A percentile compares a stretch with the other conserved stretches of the same genome.
Evolutionary conservation across 352 stramenopile genomes (phyloP).

Genomic region (Phytopythium litorale): DNA sequence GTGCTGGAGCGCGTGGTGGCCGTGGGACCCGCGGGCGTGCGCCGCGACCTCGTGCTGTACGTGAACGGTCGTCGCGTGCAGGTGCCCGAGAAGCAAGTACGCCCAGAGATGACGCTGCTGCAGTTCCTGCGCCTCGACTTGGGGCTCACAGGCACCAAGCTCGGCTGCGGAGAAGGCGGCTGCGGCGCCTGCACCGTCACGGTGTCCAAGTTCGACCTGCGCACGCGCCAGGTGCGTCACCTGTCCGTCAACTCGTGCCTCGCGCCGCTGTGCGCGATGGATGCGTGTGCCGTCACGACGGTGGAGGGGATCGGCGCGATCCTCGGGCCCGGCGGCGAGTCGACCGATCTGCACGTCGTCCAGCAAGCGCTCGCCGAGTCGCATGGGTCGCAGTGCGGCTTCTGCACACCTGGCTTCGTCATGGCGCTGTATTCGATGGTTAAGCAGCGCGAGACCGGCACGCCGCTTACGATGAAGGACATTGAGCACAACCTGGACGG

Average conservation of each 20-base stretch:
- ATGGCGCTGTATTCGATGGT: conserved; percentile 85
- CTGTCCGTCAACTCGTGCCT: conserved; percentile 88
- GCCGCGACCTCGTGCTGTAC: conserved; percentile 63
- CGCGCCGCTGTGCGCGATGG: conserved; percentile 74
- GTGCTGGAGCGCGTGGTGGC: neutral
- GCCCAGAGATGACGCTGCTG: conserved; percentile 77
- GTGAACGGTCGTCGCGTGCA: conserved; percentile 64
- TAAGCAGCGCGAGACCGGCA: conserved; percentile 64
- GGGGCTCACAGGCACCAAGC: conserved; percentile 78
- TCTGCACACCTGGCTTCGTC: conserved; percentile 88
- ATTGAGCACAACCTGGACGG: conserved; percentile 94
- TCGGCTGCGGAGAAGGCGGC: conserved; percentile 94
- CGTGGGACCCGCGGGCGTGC: conserved; percentile 12
- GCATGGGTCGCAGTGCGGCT: conserved; percentile 94
- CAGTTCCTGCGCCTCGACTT: conserved; percentile 77
- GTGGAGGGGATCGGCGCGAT: conserved; percentile 73
- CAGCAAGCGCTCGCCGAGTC: conserved; percentile 89
- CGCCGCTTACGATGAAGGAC: conserved; percentile 75
- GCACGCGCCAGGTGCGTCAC: conserved; percentile 44
- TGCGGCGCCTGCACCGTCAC: conserved; percentile 97
- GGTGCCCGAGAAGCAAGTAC: conserved; percentile 43
- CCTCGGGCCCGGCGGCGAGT: conserved; percentile 19
- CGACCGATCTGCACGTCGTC: conserved; percentile 65
- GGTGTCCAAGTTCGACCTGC: conserved; percentile 68
- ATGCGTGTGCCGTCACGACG: conserved; percentile 82